Evolutionary conservation across 78 protist species (phyloP).

Genomic region (Pigoraptor vietnamica): DNA sequence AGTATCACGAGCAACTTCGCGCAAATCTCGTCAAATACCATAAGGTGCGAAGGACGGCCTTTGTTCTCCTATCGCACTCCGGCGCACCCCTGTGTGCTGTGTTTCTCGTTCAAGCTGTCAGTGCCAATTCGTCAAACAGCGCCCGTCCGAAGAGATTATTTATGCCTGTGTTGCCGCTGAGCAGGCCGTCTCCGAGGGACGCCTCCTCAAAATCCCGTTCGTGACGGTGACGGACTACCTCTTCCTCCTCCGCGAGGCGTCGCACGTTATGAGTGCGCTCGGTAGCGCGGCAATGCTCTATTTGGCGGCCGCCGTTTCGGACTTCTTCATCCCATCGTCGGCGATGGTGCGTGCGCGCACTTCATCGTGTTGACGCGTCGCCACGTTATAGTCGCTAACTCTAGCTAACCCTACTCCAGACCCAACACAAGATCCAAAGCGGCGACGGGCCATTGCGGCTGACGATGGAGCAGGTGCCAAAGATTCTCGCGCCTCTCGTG

Average conservation of each 20-base stretch:
- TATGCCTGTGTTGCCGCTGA: background rate
- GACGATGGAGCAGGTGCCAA: constrained; percentile 41
- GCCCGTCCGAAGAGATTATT: background rate
- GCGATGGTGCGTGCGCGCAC: constrained; percentile 3
- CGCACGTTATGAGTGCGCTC: background rate
- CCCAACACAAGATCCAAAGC: constrained; percentile 57
- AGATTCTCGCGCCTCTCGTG: constrained; percentile 24
- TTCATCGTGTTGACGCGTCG: no score
- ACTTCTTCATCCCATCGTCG: constrained; percentile 34
- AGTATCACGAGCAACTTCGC: background rate
- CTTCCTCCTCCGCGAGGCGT: background rate
- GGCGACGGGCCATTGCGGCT: constrained; percentile 13
- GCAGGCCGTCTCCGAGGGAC: background rate
- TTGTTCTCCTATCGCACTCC: no score
- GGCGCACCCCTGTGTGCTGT: no score
- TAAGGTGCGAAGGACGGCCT: background rate
- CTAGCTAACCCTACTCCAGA: no score
- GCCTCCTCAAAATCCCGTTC: constrained; percentile 20
- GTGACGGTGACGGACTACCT: constrained; percentile 35
- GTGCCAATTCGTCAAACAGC: no score
- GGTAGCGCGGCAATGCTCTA: constrained; percentile 23
- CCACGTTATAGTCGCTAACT: no score
- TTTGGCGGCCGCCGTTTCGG: constrained; percentile 66
- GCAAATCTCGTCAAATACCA: background rate
- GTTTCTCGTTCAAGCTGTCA: no score